Conservation (phyloP, 2,329 filamentous ascomycete genomes). For the Juglanconis sp. region DNA sequence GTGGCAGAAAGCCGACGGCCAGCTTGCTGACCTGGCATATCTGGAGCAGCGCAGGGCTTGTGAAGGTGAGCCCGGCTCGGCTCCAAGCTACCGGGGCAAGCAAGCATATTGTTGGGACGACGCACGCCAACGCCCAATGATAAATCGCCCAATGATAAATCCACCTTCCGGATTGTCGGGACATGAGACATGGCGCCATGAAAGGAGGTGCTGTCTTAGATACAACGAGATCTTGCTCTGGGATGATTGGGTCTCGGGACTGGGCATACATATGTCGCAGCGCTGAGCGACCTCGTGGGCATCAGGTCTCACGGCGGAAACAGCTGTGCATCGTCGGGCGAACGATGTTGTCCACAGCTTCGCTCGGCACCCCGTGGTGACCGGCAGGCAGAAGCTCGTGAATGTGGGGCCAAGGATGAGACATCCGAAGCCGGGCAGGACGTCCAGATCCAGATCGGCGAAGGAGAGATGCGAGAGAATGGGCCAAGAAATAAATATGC, state of each 20-base stretch:
- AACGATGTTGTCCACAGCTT: too few relatives aligned
- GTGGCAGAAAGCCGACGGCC: background rate
- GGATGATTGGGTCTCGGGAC: background rate
- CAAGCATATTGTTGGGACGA: background rate
- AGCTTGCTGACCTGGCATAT: background rate
- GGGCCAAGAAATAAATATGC: background rate
- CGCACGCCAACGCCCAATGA: background rate
- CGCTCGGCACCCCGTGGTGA: too few relatives aligned
- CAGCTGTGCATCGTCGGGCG: background rate
- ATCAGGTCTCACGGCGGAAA: background rate
- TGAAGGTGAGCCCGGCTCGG: background rate
- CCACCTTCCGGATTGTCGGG: background rate
- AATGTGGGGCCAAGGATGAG: background rate
- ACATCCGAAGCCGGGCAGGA: background rate
- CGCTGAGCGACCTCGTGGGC: background rate
- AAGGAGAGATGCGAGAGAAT: slow-evolving; percentile 20
- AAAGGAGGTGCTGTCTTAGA: background rate
- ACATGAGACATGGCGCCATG: background rate
- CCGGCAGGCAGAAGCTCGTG: background rate
- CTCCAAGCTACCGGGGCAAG: background rate
- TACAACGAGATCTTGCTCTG: background rate
- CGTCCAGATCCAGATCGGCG: background rate
- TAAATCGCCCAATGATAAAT: too few relatives aligned
- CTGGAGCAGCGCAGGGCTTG: too few relatives aligned
- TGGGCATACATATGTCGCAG: background rate